Conservation (phyloP, 768 basidiomycete genomes). For the Trametes punicea region DNA sequence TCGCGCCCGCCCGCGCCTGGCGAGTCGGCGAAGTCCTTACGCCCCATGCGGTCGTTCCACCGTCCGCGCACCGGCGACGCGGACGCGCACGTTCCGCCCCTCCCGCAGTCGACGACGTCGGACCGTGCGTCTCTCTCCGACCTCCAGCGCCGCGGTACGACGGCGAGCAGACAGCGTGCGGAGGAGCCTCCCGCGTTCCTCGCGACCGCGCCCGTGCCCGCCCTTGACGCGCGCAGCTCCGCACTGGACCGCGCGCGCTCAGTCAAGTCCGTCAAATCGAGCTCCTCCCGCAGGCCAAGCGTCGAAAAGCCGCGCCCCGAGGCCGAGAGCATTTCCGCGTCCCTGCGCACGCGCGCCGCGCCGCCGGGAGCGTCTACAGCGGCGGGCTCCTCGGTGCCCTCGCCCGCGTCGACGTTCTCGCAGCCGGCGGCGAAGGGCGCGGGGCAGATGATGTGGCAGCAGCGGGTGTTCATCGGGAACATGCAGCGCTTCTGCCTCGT, state of each 20-base stretch:
- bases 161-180: not conserved
- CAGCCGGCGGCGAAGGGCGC: constrained; percentile 9
- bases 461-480: constrained; percentile 74
- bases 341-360: constrained; percentile 24
- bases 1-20: constrained; percentile 20
- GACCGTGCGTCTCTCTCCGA: not conserved
- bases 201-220: constrained; percentile 31
- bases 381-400: constrained; percentile 20
- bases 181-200: constrained; percentile 10
- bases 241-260: constrained; percentile 19
- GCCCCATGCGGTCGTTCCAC: constrained; percentile 61
- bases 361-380: constrained; percentile 21
- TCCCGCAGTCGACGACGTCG: constrained; percentile 22
- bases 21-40: constrained; percentile 32
- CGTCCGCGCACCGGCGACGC: constrained; percentile 33
- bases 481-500: constrained; percentile 74
- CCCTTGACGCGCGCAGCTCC: constrained; percentile 14
- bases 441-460: constrained; percentile 42
- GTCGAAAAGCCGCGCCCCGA: constrained; percentile 15
- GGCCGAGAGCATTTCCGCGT: constrained; percentile 12
- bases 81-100: constrained; percentile 32
- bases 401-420: constrained; percentile 29
- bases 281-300: constrained; percentile 23
- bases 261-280: constrained; percentile 13
- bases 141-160: constrained; percentile 11